These are phyloP conservation scores for Geotrichum ghanense DNA, from an alignment of 805 yeast genomes.

Conservation along the genomic window DNA sequence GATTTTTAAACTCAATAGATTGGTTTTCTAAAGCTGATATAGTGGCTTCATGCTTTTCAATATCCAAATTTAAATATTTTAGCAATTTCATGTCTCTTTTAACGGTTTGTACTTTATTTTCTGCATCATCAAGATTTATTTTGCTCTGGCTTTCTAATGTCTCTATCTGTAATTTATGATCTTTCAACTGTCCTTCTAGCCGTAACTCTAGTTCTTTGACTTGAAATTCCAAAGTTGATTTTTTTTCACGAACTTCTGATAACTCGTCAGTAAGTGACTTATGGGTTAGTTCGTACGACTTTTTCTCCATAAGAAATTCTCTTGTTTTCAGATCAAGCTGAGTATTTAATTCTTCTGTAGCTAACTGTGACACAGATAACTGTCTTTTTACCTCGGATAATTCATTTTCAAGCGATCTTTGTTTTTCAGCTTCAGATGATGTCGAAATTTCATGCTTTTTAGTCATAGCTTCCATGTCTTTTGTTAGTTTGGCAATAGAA, in stretches of 20 bases:
- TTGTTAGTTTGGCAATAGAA: no score
- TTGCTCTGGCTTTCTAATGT: background rate
- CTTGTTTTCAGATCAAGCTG: background rate
- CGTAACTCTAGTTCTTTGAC: slow-evolving; percentile 3
- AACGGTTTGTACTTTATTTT: background rate
- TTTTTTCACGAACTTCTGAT: background rate
- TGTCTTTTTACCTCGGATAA: no score
- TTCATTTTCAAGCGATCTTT: no score
- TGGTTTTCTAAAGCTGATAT: background rate
- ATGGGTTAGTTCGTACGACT: background rate
- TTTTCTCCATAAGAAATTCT: background rate
- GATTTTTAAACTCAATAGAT: background rate
- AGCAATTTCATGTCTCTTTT: background rate
- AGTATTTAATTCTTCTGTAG: background rate
- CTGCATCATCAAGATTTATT: background rate
- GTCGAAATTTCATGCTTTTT: no score
- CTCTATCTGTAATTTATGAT: background rate
- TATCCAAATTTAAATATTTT: background rate
- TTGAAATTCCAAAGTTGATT: slow-evolving; percentile 1
- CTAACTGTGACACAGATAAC: background rate
- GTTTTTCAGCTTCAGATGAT: no score
- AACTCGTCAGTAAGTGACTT: background rate
- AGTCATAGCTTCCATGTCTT: no score
- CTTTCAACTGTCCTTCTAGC: background rate
- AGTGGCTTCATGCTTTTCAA: background rate